Evolutionary conservation across 1,139 yeast species (phyloP).

Genomic region (Suhomyces panamericanus): DNA sequence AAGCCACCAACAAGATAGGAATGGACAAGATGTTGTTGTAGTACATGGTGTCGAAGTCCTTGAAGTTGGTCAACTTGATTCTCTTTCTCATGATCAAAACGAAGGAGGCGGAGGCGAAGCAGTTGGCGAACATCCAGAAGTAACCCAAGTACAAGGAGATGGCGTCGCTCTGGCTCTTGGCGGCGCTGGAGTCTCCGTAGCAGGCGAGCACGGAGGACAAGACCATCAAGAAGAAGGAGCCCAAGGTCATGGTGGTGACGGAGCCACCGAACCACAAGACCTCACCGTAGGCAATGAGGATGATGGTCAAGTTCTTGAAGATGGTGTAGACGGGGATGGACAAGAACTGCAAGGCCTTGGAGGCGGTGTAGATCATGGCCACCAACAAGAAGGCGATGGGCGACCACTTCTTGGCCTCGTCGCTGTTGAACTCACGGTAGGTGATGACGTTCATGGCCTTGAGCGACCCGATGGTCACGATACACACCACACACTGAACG

Average conservation of each 20-base stretch:
- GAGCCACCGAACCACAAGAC: constrained; percentile 95
- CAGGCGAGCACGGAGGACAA: constrained; percentile 92
- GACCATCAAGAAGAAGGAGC: constrained; percentile 88
- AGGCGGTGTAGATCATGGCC: constrained; percentile 92
- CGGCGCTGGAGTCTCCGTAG: constrained; percentile 60
- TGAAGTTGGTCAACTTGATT: constrained; percentile 93
- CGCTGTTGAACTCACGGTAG: constrained; percentile 79
- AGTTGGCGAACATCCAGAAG: constrained; percentile 95
- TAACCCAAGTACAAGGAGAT: constrained; percentile 73
- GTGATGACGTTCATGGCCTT: constrained; percentile 75
- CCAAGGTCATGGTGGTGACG: constrained; percentile 86
- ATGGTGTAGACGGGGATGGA: constrained; percentile 96
- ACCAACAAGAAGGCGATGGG: constrained; percentile 91
- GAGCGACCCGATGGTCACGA: constrained; percentile 66
- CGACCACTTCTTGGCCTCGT: constrained; percentile 92
- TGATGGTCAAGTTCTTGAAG: constrained; percentile 95
- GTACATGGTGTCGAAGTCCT: constrained; percentile 97
- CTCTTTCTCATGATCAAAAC: constrained; percentile 95
- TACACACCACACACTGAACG: constrained; percentile 80
- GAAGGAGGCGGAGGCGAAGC: constrained; percentile 90
- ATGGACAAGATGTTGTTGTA: constrained; percentile 92
- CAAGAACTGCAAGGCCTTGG: constrained; percentile 89
- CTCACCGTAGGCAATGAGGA: constrained; percentile 96
- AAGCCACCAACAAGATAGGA: constrained; percentile 77
- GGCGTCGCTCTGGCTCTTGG: constrained; percentile 32